Evolutionary conservation across 2,329 filamentous ascomycete genomes (phyloP), one percentile per base, ranked within the genome.

Genomic region (Aspergillus fijiensis): DNA sequence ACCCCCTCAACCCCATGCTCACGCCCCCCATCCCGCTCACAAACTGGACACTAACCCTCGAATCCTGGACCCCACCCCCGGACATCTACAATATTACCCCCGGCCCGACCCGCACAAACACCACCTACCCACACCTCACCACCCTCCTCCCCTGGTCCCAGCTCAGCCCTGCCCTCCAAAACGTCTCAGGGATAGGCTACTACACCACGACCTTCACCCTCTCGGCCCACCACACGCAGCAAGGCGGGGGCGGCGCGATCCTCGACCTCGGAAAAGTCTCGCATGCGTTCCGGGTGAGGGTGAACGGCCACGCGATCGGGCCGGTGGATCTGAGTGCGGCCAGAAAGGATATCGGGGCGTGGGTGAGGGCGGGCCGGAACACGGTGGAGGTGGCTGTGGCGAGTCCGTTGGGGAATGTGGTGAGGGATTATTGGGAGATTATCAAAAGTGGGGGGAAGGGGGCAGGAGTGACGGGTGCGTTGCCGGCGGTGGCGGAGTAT

Each of bases 1-100:
- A 21, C 2, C 48, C 27, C 2, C 33, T 50, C 27, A 14, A 9
- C 31, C 48, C 27, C 4, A 50, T 33, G 10, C 54, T 35, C 21
- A 23, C 29, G n/a, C 54, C 45, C 2, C 47, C 14, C 10, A 12
- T 10, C 21, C 45, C 64, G 27, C 67, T 79, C 1, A 62, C 57
- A 3, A 69, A 70, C 33, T 80, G 77, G 78, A 70, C 67, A 1
- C 62, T 80, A 1, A 67, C 62, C 1, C 67, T 75, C 12, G 76
- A 80, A 61, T 70, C 74, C 60, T 80, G 78, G 78, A 65, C 67
- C 6, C 70, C 76, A 5, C 76, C 77, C 0, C 47, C 65, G 5
- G 66, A 80, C 55, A 59, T 76, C 10, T 73, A 62, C 42, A 59
- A 72, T 35, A 58, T 68, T 9, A 42, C 61, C 1, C 58, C n/a